Evolutionary conservation across 371 early-diverging fungal species (phyloP).

Genomic region (Nosema muscidifuracis): DNA sequence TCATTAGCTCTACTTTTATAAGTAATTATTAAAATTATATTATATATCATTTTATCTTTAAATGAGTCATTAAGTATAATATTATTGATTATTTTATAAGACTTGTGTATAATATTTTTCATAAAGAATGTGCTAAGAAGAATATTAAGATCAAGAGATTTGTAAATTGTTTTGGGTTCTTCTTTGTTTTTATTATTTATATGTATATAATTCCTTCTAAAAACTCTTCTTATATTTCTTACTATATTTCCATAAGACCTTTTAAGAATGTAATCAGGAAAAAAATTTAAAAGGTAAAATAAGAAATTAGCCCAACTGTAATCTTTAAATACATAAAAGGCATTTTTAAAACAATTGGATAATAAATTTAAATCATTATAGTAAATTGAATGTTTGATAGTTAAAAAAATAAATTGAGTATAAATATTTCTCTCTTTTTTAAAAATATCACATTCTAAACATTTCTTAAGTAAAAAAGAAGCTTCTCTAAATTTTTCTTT

Average conservation of each 20-base stretch:
- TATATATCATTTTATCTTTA: neutral
- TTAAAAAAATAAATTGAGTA: conserved; percentile 42
- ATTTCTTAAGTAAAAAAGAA: conserved; percentile 43
- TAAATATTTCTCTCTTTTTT: conserved; percentile 25
- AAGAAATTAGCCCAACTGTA: conserved; percentile 4
- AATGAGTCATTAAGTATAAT: neutral
- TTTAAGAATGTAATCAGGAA: neutral
- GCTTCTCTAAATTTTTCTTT: conserved; percentile 12
- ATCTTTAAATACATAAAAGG: neutral
- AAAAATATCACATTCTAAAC: conserved; percentile 44
- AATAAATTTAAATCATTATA: neutral
- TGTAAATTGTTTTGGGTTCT: neutral
- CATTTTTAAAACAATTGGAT: neutral
- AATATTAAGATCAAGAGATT: neutral
- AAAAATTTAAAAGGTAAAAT: conserved; percentile 13
- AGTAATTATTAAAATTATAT: conserved; percentile 51
- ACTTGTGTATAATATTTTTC: neutral
- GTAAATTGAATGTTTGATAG: conserved; percentile 1
- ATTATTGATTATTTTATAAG: conserved; percentile 1
- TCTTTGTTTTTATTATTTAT: neutral
- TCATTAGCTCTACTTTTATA: conserved; percentile 51
- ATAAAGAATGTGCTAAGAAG: conserved; percentile 1
- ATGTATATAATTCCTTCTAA: neutral
- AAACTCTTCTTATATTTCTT: conserved; percentile 6
- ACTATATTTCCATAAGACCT: neutral